These are phyloP conservation scores for Aspergillus biplanus DNA, from an alignment of 495 filamentous ascomycete species.

Conservation along the genomic window DNA sequence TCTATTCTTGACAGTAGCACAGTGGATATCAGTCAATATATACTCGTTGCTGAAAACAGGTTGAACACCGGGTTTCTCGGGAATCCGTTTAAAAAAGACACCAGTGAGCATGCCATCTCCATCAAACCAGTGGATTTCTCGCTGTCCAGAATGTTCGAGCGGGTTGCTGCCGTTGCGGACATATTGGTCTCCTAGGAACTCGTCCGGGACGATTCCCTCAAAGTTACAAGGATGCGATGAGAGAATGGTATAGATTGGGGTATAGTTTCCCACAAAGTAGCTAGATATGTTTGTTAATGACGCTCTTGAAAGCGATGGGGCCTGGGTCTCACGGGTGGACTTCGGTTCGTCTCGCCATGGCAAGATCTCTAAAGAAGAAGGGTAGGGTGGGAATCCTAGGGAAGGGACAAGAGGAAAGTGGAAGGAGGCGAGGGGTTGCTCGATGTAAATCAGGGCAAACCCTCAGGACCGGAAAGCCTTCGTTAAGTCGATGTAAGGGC, in stretches of 20 bases:
- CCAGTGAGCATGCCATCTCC: constrained; percentile 73
- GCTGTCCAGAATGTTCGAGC: constrained; percentile 53
- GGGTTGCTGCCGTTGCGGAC: constrained; percentile 73
- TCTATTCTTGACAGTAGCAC: constrained; percentile 48
- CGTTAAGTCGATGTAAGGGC: no score
- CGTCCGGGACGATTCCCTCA: constrained; percentile 57
- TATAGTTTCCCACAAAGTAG: constrained; percentile 67
- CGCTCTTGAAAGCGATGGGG: not conserved
- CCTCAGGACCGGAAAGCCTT: no score
- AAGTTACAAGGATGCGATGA: constrained; percentile 52
- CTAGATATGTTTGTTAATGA: constrained; percentile 13
- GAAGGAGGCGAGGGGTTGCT: no score
- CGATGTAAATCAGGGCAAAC: no score
- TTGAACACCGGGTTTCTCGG: constrained; percentile 33
- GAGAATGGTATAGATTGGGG: constrained; percentile 56
- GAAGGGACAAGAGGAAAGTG: no score
- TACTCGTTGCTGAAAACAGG: constrained; percentile 68
- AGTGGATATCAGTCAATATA: constrained; percentile 64
- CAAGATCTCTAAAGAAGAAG: no score
- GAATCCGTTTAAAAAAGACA: constrained; percentile 53
- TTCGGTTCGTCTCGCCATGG: not conserved
- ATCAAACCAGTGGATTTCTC: constrained; percentile 70
- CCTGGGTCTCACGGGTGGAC: not conserved
- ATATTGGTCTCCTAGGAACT: constrained; percentile 66
- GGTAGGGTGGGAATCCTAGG: no score